Conservation (phyloP, 495 filamentous ascomycete genomes). For the Terfezia claveryi region DNA sequence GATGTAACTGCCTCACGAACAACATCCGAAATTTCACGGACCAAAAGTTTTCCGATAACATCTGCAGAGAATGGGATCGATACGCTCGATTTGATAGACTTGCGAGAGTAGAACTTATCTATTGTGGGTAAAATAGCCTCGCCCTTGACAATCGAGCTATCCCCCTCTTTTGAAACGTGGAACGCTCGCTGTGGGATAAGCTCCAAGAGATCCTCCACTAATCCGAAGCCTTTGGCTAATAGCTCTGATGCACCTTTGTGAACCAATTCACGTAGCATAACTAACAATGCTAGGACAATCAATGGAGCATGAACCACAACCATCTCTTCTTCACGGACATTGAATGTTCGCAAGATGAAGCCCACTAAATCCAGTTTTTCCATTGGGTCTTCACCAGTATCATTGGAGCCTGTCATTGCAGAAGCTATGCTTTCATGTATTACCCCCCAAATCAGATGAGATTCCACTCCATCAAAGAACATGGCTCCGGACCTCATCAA, state of each 20-base stretch:
- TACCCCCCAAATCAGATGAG: slow-evolving; percentile 75
- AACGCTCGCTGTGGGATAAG: slow-evolving; percentile 54
- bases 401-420: slow-evolving; percentile 30
- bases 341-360: slow-evolving; percentile 76
- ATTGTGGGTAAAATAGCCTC: background rate
- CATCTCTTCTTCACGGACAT: slow-evolving; percentile 93
- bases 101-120: background rate
- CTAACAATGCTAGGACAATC: slow-evolving; percentile 40
- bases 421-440: slow-evolving; percentile 36
- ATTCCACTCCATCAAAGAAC: slow-evolving; percentile 95
- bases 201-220: slow-evolving; percentile 34
- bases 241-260: background rate
- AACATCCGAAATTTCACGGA: background rate
- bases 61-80: background rate
- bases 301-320: slow-evolving; percentile 62
- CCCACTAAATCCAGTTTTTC: slow-evolving; percentile 47
- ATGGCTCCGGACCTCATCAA: slow-evolving; percentile 77
- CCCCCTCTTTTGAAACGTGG: slow-evolving; percentile 8
- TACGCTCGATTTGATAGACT: background rate
- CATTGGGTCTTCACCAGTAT: slow-evolving; percentile 23
- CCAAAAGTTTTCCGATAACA: background rate
- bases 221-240: slow-evolving; percentile 26
- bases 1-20: background rate
- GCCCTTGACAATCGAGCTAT: background rate
- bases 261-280: background rate